phyloP scores from a whole-genome alignment of 805 yeast species.

The Spathaspora boniae region DNA sequence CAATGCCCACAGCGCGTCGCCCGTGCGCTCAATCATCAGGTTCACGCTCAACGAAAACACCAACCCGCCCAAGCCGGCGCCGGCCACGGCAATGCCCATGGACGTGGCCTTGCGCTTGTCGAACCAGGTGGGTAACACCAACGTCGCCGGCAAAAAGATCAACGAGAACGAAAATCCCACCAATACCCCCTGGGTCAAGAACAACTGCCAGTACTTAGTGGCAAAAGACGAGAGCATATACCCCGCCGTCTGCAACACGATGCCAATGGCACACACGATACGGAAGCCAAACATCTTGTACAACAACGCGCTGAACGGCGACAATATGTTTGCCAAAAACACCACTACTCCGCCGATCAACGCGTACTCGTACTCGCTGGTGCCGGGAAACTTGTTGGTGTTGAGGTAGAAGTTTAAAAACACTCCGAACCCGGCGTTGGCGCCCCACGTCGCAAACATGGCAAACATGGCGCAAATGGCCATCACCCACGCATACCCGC shows the following conservation, averaged over 20 bases:
- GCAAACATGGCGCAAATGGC: slow-evolving; percentile 47
- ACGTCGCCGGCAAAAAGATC: slow-evolving; percentile 41
- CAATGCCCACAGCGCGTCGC: slow-evolving; percentile 43
- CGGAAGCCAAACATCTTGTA: slow-evolving; percentile 50
- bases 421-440: slow-evolving; percentile 56
- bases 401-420: slow-evolving; percentile 49
- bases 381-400: slow-evolving; percentile 35
- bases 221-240: slow-evolving; percentile 51
- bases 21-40: slow-evolving; percentile 36
- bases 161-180: slow-evolving; percentile 48
- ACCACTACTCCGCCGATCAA: slow-evolving; percentile 50
- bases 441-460: slow-evolving; percentile 53
- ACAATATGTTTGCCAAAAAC: slow-evolving; percentile 51
- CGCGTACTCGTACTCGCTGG: slow-evolving; percentile 45
- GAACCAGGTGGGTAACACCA: slow-evolving; percentile 50
- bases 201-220: slow-evolving; percentile 48
- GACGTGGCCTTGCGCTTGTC: slow-evolving; percentile 42
- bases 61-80: slow-evolving; percentile 53
- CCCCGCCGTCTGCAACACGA: slow-evolving; percentile 40
- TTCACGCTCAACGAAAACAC: slow-evolving; percentile 43
- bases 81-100: slow-evolving; percentile 45
- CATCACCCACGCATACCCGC: slow-evolving; percentile 52
- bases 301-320: slow-evolving; percentile 51
- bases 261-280: slow-evolving; percentile 44
- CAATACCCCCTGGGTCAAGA: slow-evolving; percentile 49